Evolutionary conservation across 331 rosid species (phyloP).

Genomic region (Malus hybrid): DNA sequence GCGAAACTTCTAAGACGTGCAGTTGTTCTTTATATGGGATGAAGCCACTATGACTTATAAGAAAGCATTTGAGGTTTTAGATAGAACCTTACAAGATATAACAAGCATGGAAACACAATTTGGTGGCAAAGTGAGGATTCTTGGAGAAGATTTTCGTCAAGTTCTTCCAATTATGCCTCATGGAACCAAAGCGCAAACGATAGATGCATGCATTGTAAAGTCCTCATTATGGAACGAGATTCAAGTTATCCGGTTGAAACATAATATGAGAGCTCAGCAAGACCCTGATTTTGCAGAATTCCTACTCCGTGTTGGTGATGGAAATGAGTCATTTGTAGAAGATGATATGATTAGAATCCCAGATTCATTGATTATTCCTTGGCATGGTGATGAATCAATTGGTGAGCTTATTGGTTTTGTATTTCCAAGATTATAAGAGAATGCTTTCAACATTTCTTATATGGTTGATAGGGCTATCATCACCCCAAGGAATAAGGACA

Average conservation of each 20-base stretch:
- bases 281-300: neutral
- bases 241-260: too few species aligned
- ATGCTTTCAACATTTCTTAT: neutral
- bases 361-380: neutral
- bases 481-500: neutral
- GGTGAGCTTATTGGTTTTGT: neutral
- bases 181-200: neutral
- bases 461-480: neutral
- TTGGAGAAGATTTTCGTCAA: neutral
- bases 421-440: neutral
- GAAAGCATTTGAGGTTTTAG: neutral
- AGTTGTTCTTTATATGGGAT: neutral
- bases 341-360: neutral
- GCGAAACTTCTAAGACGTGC: neutral
- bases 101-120: neutral
- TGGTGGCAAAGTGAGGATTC: neutral
- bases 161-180: neutral
- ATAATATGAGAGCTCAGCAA: too few species aligned
- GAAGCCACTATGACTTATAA: neutral
- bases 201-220: neutral
- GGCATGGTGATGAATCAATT: neutral
- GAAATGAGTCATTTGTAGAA: neutral
- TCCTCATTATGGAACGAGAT: neutral
- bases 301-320: neutral
- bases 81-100: neutral